Evolutionary conservation across 2,329 filamentous ascomycete species (phyloP).

Genomic region (Stenocarpella maydis): DNA sequence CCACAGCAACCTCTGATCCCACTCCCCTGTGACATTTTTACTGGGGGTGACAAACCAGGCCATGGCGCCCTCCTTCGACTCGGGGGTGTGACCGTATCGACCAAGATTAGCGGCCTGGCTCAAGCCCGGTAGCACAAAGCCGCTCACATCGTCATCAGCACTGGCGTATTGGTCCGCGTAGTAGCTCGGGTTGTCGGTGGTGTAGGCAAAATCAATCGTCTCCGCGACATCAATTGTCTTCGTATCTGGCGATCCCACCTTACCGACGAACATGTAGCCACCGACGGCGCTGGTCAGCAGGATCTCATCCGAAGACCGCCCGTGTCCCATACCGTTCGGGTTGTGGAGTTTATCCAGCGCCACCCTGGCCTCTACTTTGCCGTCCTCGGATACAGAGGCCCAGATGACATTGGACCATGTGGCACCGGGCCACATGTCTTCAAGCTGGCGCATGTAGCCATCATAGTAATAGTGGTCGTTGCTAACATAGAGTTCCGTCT

Average conservation of each 20-base stretch:
- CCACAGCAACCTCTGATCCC: conserved; percentile 60
- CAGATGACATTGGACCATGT: conserved; percentile 31
- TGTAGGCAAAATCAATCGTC: conserved; percentile 51
- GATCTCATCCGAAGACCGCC: conserved; percentile 28
- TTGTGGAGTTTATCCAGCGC: conserved; percentile 29
- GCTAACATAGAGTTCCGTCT: conserved; percentile 28
- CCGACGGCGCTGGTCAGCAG: conserved; percentile 26
- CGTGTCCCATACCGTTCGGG: conserved; percentile 33
- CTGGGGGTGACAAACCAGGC: conserved; percentile 52
- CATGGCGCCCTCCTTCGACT: conserved; percentile 52
- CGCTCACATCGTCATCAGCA: conserved; percentile 56
- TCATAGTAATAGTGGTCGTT: conserved; percentile 34
- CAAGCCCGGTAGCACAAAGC: conserved; percentile 60
- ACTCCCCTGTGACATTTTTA: conserved; percentile 38
- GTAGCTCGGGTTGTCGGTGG: conserved; percentile 66
- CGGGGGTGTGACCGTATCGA: conserved; percentile 42
- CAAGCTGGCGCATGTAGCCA: conserved; percentile 21
- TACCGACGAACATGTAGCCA: conserved; percentile 21
- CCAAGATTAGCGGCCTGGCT: conserved; percentile 49
- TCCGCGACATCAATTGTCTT: conserved; percentile 51
- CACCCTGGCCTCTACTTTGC: conserved; percentile 24
- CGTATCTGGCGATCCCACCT: background rate
- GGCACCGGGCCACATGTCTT: conserved; percentile 22
- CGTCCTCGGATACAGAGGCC: conserved; percentile 13
- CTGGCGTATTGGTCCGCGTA: conserved; percentile 62